phyloP scores from a whole-genome alignment of 495 filamentous ascomycete genomes.

The Hypoxylon fragiforme region DNA sequence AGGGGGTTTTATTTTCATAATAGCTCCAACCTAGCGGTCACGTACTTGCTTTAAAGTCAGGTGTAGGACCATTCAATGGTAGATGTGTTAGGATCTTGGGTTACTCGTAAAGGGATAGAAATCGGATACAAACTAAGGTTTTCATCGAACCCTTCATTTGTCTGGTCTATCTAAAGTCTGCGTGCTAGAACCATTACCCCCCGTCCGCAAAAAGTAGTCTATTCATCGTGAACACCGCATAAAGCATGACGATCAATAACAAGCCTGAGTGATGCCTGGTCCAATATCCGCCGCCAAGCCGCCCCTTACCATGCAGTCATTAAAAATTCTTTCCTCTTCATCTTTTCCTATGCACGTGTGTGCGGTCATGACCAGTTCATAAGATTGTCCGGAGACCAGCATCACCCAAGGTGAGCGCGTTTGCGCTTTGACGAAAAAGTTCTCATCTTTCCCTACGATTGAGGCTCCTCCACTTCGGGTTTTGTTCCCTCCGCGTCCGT shows the following conservation, averaged over 20 bases:
- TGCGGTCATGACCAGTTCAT: too few relatives aligned
- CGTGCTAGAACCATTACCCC: constrained; percentile 9
- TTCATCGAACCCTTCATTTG: constrained; percentile 19
- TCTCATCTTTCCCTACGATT: constrained; percentile 31
- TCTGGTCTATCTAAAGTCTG: constrained; percentile 29
- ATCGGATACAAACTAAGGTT: too few relatives aligned
- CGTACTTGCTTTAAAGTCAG: too few relatives aligned
- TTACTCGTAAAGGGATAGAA: too few relatives aligned
- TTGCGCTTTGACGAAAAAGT: constrained; percentile 4
- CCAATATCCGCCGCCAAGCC: constrained; percentile 24
- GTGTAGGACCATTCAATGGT: too few relatives aligned
- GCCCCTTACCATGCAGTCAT: constrained; percentile 25
- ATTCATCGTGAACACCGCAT: constrained; percentile 23
- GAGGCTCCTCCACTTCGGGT: constrained; percentile 44
- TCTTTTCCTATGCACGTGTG: constrained; percentile 8
- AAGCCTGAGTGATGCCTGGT: constrained; percentile 21
- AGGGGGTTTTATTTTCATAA: too few relatives aligned
- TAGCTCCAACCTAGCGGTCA: too few relatives aligned
- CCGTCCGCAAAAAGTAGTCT: constrained; percentile 19
- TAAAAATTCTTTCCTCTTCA: constrained; percentile 12
- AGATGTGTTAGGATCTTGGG: too few relatives aligned
- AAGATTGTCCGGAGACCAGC: neutral
- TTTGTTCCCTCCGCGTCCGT: constrained; percentile 56
- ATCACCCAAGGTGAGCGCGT: neutral
- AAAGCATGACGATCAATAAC: constrained; percentile 3